Base-by-base conservation (phyloP, 2,329 filamentous ascomycete genomes). In the Periconia sp. region DNA sequence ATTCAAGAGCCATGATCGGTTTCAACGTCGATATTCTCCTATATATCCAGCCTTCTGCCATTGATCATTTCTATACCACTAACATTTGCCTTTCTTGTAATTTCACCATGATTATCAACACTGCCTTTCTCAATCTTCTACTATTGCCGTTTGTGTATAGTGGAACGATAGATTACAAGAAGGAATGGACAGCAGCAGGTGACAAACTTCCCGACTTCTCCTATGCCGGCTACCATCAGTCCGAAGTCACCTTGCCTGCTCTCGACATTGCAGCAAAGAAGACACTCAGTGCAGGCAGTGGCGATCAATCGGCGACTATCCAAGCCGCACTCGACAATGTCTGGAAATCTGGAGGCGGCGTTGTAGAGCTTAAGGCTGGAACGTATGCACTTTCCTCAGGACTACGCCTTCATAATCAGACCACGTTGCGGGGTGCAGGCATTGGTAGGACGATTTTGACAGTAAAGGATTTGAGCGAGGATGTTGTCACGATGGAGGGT, bases 201-300 rank as follows among this genome's bases (percentile, higher is more conserved):
- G 41, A 49, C 37, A 49, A 36, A 15, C 17, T 49, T n/a, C 36
- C 41, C 17, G 29, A 45, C 19, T 49, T 49, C 23, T 38, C 28
- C 10, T 49, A 23, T 13, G 36, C 41, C 5, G 41, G 46, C 4
- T 49, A 49, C 19, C 46, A 39, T 16, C 36, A 33, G 16, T 35
- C 32, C 3, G 36, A 41, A 28, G 15, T 32, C n/a, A n/a, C 28
- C 1, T 29, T 41, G 7, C 46, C 46, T 10, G 19, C 36, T 8
- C 17, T 35, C 11, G 13, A 36, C 16, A 24, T 15, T 6, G 21
- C 30, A 9, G 46, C 37, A 18, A 44, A n/a, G 5, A 45, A 41
- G 19, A 38, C 41, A 10, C 16, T 48, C 9, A 45, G 28, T 13
- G 36, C 46, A 11, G 39, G 31, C 7, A 25, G 28, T 23, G 45